Evolutionary conservation across 371 early-diverging fungal species (phyloP).

Genomic region (Rhizopus delemar): DNA sequence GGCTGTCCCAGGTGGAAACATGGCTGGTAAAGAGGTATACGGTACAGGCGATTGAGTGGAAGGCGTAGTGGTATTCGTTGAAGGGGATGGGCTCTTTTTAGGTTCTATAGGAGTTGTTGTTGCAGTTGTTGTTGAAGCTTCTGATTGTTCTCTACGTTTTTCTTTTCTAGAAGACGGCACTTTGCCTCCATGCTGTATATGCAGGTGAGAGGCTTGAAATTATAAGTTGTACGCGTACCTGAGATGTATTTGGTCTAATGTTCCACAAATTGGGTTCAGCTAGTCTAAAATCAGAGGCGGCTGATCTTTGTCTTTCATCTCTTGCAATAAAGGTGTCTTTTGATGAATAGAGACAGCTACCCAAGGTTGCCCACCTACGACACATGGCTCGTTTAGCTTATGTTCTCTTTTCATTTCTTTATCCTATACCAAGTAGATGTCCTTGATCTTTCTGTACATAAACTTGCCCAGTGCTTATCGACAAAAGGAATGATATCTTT

Average conservation of each 20-base stretch:
- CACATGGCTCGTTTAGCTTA: background rate
- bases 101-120: slow-evolving; percentile 24
- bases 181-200: slow-evolving; percentile 13
- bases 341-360: slow-evolving; percentile 64
- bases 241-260: slow-evolving; percentile 53
- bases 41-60: slow-evolving; percentile 33
- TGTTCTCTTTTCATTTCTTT: background rate
- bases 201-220: background rate
- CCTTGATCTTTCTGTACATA: slow-evolving; percentile 67
- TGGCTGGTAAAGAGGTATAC: slow-evolving; percentile 30
- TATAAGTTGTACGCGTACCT: slow-evolving; percentile 24
- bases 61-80: slow-evolving; percentile 19
- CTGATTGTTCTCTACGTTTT: slow-evolving; percentile 25
- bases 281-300: slow-evolving; percentile 66
- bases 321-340: slow-evolving; percentile 65
- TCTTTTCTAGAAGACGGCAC: slow-evolving; percentile 22
- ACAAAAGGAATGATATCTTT: slow-evolving; percentile 70
- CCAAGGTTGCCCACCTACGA: slow-evolving; percentile 66
- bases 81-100: slow-evolving; percentile 28
- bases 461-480: slow-evolving; percentile 68
- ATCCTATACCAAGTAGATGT: slow-evolving; percentile 61
- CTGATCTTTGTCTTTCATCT: slow-evolving; percentile 65
- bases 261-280: slow-evolving; percentile 67
- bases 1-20: slow-evolving; percentile 27
- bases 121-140: slow-evolving; percentile 28